Evolutionary conservation across 805 yeast species (phyloP), one percentile per base, ranked within the genome.

Genomic region (Pichia scutulata): DNA sequence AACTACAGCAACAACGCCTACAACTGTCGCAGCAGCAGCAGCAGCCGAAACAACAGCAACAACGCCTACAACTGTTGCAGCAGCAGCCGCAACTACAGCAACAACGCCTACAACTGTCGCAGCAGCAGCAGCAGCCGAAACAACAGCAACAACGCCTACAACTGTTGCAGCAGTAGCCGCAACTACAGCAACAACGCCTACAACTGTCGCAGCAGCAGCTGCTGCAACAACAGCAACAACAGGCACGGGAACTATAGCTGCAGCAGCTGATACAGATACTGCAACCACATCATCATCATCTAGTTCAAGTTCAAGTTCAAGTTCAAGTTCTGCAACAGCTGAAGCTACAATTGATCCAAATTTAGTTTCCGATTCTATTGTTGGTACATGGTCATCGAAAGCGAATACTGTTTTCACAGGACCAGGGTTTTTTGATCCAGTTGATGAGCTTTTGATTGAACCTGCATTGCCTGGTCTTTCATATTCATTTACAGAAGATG

Each of bases 381-480:
- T 73, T 41, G 99, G 99, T 7, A 93, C 99, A 0, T 93, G 99
- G 99, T 69, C 90, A 1, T 84, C 97, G 18, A 93, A 93, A 67
- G 82, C 97, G 13, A 87, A 86, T 66, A 82, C 95, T 13, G 99
- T 93, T 8, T 84, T 92, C 71, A 93, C 99, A 1, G 99, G 99
- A 0, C 96, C 98, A 7, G 86, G 90, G 2, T 93, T 93, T 64
- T 93, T 80, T 65, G 98, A 93, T 66, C 99, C 99, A 2, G 86
- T 89, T 26, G 97, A 92, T 64, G 99, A 93, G 67, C 77, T 92
- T 18, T 72, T 93, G 51, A 87, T 89, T 54, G 99, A 93, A 66
- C 99, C 99, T 2, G 92, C 90, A 9, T 75, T 93, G 41, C 97
- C 99, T 1, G 99, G 99, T 39, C 79, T 92, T 49, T 84, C 95